Percentiles rank a stretch among this genome's conserved stretches.
phyloP scores from a whole-genome alignment of 805 yeast species.

The Wickerhamiella kazuoi region DNA sequence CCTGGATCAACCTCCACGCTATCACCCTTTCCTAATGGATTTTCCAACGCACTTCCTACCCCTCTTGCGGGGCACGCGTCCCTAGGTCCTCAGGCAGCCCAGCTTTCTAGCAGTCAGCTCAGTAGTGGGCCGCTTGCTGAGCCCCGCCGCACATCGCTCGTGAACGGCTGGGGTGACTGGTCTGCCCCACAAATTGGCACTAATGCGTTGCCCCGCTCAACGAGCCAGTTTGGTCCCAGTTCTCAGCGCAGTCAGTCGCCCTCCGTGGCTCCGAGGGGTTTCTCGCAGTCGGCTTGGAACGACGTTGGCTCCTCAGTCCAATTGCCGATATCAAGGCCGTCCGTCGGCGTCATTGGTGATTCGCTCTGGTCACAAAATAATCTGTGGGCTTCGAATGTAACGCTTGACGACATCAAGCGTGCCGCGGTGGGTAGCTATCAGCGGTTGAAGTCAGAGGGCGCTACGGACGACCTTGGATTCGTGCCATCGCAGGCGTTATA shows the following conservation, averaged over 20 bases:
- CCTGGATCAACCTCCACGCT: too few species aligned
- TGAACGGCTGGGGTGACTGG: not conserved
- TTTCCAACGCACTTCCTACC: too few species aligned
- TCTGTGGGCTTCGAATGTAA: not conserved
- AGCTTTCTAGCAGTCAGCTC: too few species aligned
- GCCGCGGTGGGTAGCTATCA: constrained; percentile 15
- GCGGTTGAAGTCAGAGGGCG: constrained; percentile 10
- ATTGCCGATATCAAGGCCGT: too few species aligned
- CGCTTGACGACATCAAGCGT: constrained; percentile 8
- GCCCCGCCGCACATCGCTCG: not conserved
- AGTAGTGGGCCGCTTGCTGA: too few species aligned
- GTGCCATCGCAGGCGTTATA: constrained; percentile 21
- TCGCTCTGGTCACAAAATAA: constrained; percentile 2
- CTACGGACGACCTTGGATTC: constrained; percentile 20
- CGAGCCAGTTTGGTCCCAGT: not conserved
- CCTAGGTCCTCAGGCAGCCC: too few species aligned
- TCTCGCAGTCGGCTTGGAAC: not conserved
- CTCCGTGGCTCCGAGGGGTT: not conserved
- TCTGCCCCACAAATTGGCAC: not conserved
- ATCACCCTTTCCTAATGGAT: too few species aligned
- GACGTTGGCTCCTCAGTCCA: too few species aligned
- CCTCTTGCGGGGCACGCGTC: too few species aligned
- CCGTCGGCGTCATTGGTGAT: not conserved
- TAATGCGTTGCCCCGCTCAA: not conserved
- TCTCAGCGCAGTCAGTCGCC: not conserved